Percentiles rank a stretch among this genome's conserved stretches.
Conservation (phyloP, 164 flowering plant genomes). For the Chloranthus sessilifolius region DNA sequence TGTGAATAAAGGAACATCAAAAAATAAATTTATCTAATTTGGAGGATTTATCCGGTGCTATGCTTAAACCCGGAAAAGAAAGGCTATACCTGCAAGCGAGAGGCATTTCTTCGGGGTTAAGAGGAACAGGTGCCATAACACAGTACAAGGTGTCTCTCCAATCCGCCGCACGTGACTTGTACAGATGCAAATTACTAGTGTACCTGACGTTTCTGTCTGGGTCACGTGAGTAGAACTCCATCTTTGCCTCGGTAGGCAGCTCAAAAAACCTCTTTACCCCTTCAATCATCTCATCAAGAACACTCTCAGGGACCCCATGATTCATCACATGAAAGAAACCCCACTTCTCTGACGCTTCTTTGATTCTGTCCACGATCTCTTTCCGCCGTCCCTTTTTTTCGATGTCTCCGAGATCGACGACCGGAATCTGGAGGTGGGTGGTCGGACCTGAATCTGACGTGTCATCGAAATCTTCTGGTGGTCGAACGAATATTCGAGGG, state of each 20-base stretch:
- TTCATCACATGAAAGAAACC: slow-evolving; percentile 55
- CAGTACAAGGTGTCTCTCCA: slow-evolving; percentile 37
- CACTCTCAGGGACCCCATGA: slow-evolving; percentile 37
- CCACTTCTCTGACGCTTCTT: slow-evolving; percentile 31
- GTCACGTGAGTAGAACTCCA: slow-evolving; percentile 29
- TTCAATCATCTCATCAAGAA: slow-evolving; percentile 37
- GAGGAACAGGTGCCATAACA: slow-evolving; percentile 15
- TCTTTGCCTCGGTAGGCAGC: slow-evolving; percentile 33
- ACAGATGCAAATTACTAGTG: slow-evolving; percentile 31
- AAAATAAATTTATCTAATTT: no score
- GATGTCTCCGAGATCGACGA: slow-evolving; percentile 27
- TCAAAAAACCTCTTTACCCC: slow-evolving; percentile 35
- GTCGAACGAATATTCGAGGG: slow-evolving; percentile 19
- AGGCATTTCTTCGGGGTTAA: slow-evolving; percentile 28
- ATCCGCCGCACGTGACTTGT: slow-evolving; percentile 14
- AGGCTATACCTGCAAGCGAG: slow-evolving; percentile 7
- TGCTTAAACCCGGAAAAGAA: no score
- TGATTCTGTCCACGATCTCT: slow-evolving; percentile 19
- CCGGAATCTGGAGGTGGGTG: slow-evolving; percentile 4
- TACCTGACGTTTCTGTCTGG: slow-evolving; percentile 9
- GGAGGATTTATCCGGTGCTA: no score
- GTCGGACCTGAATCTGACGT: slow-evolving; percentile 3
- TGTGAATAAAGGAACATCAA: no score
- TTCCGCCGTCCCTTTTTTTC: slow-evolving; percentile 8
- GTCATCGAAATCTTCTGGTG: slow-evolving; percentile 7